Evolutionary conservation across 1,284 basidiomycete genomes (phyloP), one percentile per base, ranked within the genome.

Genomic region (Boletus hoseneyae): DNA sequence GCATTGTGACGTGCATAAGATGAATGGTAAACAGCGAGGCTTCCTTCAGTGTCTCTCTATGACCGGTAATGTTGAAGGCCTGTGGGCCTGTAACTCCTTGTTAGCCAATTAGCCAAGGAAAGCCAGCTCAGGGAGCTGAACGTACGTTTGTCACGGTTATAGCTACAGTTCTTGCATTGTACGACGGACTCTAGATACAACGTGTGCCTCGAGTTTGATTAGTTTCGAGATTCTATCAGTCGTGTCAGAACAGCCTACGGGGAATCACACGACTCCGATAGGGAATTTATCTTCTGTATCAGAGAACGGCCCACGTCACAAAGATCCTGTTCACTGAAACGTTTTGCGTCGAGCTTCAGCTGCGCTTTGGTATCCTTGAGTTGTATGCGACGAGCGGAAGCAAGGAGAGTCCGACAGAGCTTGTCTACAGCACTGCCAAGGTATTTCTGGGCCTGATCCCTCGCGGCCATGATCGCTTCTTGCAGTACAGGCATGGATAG

Each of bases 1-100:
- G 69, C 4, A 67, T 57, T 0, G 70, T 70, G 16, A 82, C 53
- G 16, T 70, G 60, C 40, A 81, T 55, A 1, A 58, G 52, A 48
- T 72, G 63, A 13, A 79, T 56, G 1, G 62, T 69, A 50, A 74
- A 45, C 12, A 71, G 30, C 1, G 53, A 49, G 12, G 72, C 60
- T 4, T 64, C 63, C 13, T 58, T 47, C 35, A 48, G 50, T 0
- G 44, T 58, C 25, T 61, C 59, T 27, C 42, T 49, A 7, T 13
- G 23, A 11, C 67, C 66, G 9, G 48, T 45, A 10, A 68, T 29
- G 1, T 53, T 48, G 42, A 50, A 66, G 44, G 5, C 62, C 50
- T 36, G 50, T 19, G 38, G 59, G 12, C 19, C 55, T 54, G 37
- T 44, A 19, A 2, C 16, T 21, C 33, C 13, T n/a, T 23, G 23